Base-by-base conservation (phyloP, 352 stramenopile species). In the Saprolegnia parasitica region DNA sequence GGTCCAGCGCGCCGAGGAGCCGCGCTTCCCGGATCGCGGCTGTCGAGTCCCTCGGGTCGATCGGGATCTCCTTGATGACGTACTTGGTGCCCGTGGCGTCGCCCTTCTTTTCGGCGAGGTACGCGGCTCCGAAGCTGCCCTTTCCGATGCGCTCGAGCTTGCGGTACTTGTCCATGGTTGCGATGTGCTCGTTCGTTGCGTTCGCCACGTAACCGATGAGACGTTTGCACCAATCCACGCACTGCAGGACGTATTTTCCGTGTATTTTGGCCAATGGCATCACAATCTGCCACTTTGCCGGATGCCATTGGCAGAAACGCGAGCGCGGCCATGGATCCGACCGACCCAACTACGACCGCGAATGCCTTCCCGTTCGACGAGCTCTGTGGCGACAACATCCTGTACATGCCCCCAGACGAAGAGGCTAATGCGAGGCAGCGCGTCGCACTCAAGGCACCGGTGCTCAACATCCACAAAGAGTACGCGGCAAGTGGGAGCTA, bases 111-210 rank as follows among this genome's bases (percentile, higher is more conserved):
- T 77, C 78, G 55, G 73, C 84, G 57, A 93, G 74, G 65, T 84
- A 91, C 18, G 83, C 85, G 52, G 73, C 78, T 1, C 85, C 85
- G 32, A 90, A 93, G 72, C 78, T 87, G 24, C 85, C 85, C 65
- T 90, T 78, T 0, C 83, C 85, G 67, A 93, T 91, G 72, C 88
- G 88, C 46, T 81, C 74, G 40, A 89, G 74, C 65, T 90, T 90
- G 35, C 78, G 77, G 77, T 91, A 93, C 56, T 88, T 89, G 29
- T 93, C 83, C 84, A 93, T 93, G 16, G 26, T 21, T n/a, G 54
- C 54, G 29, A 39, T 39, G 21, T 23, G 21, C 46, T 20, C 46
- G 18, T 54, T 54, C 46, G 46, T 54, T 54, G 18, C 18, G 46
- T 29, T 26, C n/a, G 20, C 39, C 46, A 55, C n/a, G 46, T 66